phyloP scores from a whole-genome alignment of 2,329 filamentous ascomycete genomes.

The Colletotrichum cereale region DNA sequence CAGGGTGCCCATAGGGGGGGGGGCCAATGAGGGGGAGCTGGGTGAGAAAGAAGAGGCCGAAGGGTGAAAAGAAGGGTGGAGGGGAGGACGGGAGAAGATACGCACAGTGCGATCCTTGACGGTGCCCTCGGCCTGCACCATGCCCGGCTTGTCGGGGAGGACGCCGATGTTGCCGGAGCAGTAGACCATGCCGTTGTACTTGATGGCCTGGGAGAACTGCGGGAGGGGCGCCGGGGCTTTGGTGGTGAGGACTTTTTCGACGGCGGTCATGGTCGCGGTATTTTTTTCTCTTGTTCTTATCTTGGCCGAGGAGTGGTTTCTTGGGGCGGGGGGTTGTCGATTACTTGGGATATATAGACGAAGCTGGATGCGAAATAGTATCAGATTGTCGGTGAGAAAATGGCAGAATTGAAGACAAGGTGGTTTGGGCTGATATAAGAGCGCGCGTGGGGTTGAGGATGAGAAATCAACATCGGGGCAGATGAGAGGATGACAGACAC shows the following conservation, averaged over 20 bases:
- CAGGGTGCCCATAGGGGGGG: too few species aligned
- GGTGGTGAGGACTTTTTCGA: slow-evolving; percentile 43
- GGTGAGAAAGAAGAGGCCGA: background rate
- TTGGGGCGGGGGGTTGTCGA: too few species aligned
- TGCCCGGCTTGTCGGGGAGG: slow-evolving; percentile 56
- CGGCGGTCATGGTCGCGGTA: slow-evolving; percentile 17
- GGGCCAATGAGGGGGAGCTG: background rate
- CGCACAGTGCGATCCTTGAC: slow-evolving; percentile 66
- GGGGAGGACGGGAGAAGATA: background rate
- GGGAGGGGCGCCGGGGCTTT: slow-evolving; percentile 57
- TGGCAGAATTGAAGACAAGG: background rate
- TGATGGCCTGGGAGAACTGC: slow-evolving; percentile 71
- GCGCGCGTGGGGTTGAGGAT: background rate
- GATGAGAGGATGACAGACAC: background rate
- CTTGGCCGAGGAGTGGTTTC: too few species aligned
- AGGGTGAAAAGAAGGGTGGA: too few species aligned
- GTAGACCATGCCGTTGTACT: slow-evolving; percentile 76
- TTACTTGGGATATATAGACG: background rate
- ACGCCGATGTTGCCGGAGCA: slow-evolving; percentile 74
- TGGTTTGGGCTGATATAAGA: background rate
- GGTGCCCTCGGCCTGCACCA: slow-evolving; percentile 64
- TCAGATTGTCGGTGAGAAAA: too few species aligned
- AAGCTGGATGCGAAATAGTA: background rate
- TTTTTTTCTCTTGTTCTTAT: background rate
- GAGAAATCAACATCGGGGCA: slow-evolving; percentile 15